Evolutionary conservation across 129 eudicot genomes (phyloP), one percentile per base, ranked within the genome.

Genomic region (Artemisia annua): DNA sequence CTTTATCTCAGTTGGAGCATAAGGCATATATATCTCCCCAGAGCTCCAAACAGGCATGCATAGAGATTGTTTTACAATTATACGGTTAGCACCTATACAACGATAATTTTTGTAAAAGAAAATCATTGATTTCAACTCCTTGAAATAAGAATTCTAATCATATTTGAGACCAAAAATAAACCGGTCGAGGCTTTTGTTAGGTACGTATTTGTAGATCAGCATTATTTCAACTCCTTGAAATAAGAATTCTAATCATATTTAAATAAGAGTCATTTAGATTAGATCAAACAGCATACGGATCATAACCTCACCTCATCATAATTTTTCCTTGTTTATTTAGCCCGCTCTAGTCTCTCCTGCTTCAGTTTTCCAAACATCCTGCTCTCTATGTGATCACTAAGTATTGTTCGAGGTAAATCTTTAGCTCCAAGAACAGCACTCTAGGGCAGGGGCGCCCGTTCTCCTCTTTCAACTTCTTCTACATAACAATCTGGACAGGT

Each of bases 351-450:
- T 77, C 96, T 81, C 67, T 95, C 97, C 67, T 90, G 89, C 79
- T 80, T 88, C 79, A 95, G 66, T 59, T 76, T 82, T 70, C 70
- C 80, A 67, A 85, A 78, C 71, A 95, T 68, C 44, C 97, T 84
- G 43, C 53, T 80, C 84, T 95, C 99, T 48, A 91, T 88, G 80
- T 91, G 97, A 83, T 91, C 97, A 62, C 99, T 95, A 44, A 95
- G 90, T 63, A 85, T 85, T 14, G 99, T 90, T 72, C 89, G 78
- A 48, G 99, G 97, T 70, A 95, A 79, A 85, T 95, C 97, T 79
- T 86, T 95, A 53, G 97, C 99, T 74, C 99, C 99, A 72, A 95
- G 99, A 75, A 95, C 94, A 78, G 96, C 88, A 83, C 88, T 91
- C 72, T 91, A 97, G 12, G 99, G 95, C 64, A 91, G 74, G 52